These are phyloP conservation scores for Boletellus emodensis DNA, from an alignment of 768 basidiomycete genomes.

Conservation along the genomic window DNA sequence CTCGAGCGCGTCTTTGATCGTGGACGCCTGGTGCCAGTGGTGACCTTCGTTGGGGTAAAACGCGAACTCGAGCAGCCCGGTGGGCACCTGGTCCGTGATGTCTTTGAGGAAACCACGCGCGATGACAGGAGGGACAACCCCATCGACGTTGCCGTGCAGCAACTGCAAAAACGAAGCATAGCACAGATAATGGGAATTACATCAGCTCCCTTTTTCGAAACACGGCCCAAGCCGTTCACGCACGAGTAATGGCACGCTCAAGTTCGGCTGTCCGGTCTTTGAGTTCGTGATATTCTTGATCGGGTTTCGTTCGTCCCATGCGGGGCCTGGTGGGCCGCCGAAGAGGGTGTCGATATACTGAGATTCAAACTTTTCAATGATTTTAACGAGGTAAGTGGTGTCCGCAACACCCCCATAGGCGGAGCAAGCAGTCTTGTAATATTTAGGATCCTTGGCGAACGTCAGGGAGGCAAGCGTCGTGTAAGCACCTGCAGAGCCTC, in stretches of 20 bases:
- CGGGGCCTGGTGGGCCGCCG: constrained; percentile 44
- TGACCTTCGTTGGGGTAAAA: constrained; percentile 42
- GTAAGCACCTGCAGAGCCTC: constrained; percentile 69
- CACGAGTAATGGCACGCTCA: constrained; percentile 58
- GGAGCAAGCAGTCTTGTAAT: constrained; percentile 54
- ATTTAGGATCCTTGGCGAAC: constrained; percentile 53
- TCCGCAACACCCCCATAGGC: constrained; percentile 64
- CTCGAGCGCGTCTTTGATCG: constrained; percentile 30
- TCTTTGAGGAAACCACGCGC: constrained; percentile 32
- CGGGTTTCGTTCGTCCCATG: constrained; percentile 4
- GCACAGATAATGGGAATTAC: no score
- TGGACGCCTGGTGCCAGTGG: constrained; percentile 29
- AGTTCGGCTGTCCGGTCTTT: constrained; percentile 20
- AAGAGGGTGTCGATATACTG: constrained; percentile 53
- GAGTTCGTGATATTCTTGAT: constrained; percentile 39
- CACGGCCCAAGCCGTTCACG: constrained; percentile 13
- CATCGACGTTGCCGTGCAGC: constrained; percentile 59
- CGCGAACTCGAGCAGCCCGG: constrained; percentile 26
- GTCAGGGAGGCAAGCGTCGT: constrained; percentile 51
- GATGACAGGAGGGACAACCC: constrained; percentile 62
- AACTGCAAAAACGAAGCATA: constrained; percentile 36
- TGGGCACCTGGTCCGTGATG: not conserved
- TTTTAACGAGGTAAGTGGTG: constrained; percentile 45
- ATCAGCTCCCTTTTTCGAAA: no score
- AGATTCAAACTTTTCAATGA: constrained; percentile 68